These are phyloP conservation scores for Spathaspora gorwiae DNA, from an alignment of 805 yeast species.

Conservation along the genomic window DNA sequence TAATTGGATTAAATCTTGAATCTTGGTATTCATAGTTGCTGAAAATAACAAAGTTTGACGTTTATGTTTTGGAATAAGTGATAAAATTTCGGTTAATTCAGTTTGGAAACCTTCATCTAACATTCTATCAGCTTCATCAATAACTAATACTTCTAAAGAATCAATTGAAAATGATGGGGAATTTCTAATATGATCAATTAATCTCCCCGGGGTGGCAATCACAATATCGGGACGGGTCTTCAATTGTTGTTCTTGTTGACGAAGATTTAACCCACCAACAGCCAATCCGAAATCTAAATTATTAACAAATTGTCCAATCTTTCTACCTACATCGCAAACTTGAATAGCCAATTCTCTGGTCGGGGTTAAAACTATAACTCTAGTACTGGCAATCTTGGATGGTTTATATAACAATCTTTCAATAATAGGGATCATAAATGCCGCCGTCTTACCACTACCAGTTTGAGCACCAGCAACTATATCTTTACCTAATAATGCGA, in stretches of 20 bases:
- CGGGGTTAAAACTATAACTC: constrained; percentile 89
- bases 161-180: constrained; percentile 91
- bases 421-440: constrained; percentile 91
- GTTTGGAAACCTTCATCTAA: constrained; percentile 97
- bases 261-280: constrained; percentile 93
- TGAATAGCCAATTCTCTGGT: constrained; percentile 98
- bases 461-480: constrained; percentile 99
- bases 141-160: constrained; percentile 82
- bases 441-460: constrained; percentile 99
- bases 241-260: constrained; percentile 93
- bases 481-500: constrained; percentile 90
- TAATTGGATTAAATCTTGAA: constrained; percentile 80
- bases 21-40: constrained; percentile 95
- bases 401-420: constrained; percentile 91
- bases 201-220: constrained; percentile 97
- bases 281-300: constrained; percentile 88
- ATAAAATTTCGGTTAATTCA: constrained; percentile 85
- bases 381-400: constrained; percentile 75
- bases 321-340: constrained; percentile 88
- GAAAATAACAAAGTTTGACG: constrained; percentile 93
- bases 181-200: constrained; percentile 93
- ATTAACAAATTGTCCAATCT: constrained; percentile 70
- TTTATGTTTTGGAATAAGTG: constrained; percentile 74
- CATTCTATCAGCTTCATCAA: constrained; percentile 99
- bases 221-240: constrained; percentile 93